Conservation (phyloP, 2,329 filamentous ascomycete species). For the Cryphonectria naterciae region DNA sequence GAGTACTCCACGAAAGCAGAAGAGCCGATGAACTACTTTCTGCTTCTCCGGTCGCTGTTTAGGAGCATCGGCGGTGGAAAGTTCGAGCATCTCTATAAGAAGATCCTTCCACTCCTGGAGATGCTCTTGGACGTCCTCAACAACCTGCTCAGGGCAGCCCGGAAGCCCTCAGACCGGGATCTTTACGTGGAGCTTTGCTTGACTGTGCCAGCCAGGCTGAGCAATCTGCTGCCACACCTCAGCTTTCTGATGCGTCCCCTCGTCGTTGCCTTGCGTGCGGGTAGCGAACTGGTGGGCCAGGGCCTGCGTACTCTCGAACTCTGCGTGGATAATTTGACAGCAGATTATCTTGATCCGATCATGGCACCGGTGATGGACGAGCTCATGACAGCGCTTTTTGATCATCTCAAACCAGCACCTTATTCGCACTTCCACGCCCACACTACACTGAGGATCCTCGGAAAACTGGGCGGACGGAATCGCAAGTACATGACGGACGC, state of each 20-base stretch:
- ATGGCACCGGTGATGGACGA: constrained; percentile 99
- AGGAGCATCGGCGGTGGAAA: constrained; percentile 95
- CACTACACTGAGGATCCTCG: constrained; percentile 95
- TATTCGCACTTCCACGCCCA: constrained; percentile 98
- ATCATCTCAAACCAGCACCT: constrained; percentile 89
- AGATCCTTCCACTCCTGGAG: constrained; percentile 92
- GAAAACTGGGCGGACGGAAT: constrained; percentile 94
- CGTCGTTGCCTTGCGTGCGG: constrained; percentile 90
- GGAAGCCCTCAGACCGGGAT: constrained; percentile 88
- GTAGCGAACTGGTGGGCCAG: constrained; percentile 92
- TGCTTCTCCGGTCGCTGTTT: constrained; percentile 89
- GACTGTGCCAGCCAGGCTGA: constrained; percentile 91
- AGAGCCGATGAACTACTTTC: constrained; percentile 98
- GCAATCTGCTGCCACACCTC: constrained; percentile 91
- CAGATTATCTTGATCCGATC: constrained; percentile 96
- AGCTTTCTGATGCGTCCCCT: constrained; percentile 97
- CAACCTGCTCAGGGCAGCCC: constrained; percentile 86
- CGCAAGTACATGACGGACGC: constrained; percentile 93
- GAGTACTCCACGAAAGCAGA: constrained; percentile 93
- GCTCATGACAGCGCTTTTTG: constrained; percentile 95
- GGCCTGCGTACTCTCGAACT: constrained; percentile 91
- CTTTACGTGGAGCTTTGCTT: constrained; percentile 96
- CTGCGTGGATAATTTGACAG: constrained; percentile 96
- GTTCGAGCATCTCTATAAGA: constrained; percentile 98
- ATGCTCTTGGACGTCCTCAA: constrained; percentile 98